Base-by-base conservation (phyloP, 2,329 filamentous ascomycete species). In the Colletotrichum limetticola region DNA sequence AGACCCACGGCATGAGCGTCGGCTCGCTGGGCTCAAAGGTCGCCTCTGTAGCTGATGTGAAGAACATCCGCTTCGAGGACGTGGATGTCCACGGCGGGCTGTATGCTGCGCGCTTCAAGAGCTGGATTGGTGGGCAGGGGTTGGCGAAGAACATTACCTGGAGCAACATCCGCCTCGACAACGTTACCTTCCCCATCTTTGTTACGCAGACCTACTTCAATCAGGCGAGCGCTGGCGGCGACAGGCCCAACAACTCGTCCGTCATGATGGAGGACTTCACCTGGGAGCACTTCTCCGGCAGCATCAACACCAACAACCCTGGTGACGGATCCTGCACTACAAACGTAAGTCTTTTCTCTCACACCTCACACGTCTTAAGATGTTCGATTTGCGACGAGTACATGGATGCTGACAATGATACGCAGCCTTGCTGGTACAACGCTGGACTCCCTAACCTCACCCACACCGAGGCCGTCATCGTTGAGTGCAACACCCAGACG, bases 191-290 rank as follows among this genome's bases (percentile, higher is more conserved):
- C 74, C 84, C 84, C 1, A 83, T 85, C 67, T 85, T 85, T 68
- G 83, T 85, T n/a, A 85, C 84, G 3, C 83, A 86, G 76, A 84
- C 80, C 52, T 86, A 86, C 75, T 76, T 77, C 72, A 82, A 86
- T 67, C 83, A 86, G 74, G 80, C 64, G 35, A 76, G 49, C 78
- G n/a, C 78, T 74, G 32, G 77, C 75, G 7, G 79, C 77, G 72
- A 80, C 76, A 74, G 82, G n/a, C 76, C 78, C 7, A 82, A 83
- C 74, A 83, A 84, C 72, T 78, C 81, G 4, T 81, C 80, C 14
- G 84, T 85, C 14, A 77, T 79, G 56, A 84, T 85, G 83, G 77
- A 83, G 69, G 79, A 84, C 66, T 85, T 86, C 69, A 82, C 76
- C 4, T 85, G 83, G 82, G 77, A 76, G 24, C 78, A 83, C 66